phyloP scores from a whole-genome alignment of 1,284 basidiomycete species.

The Hymenochaete sp. region DNA sequence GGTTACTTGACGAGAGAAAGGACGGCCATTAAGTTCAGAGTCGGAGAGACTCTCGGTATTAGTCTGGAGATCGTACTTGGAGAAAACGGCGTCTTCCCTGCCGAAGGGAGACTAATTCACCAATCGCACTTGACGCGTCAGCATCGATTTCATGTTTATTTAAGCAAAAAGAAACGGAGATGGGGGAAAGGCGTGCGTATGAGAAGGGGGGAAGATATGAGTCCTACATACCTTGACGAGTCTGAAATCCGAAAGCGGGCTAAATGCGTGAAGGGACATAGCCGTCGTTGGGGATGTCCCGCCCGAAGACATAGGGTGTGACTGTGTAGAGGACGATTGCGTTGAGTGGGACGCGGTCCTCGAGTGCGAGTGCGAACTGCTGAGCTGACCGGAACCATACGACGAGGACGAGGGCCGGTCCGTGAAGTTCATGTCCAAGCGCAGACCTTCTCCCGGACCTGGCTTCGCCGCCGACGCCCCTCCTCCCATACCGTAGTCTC shows the following conservation, averaged over 20 bases:
- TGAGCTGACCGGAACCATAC: constrained; percentile 14
- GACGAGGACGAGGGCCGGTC: constrained; percentile 8
- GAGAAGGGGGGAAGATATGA: not conserved
- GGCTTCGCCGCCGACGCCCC: no score
- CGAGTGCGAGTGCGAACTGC: constrained; percentile 14
- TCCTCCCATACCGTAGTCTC: no score
- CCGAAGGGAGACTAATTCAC: constrained; percentile 3
- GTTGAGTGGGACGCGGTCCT: constrained; percentile 15
- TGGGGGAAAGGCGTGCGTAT: not conserved
- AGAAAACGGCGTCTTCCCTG: constrained; percentile 2
- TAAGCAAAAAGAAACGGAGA: not conserved
- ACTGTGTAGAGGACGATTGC: constrained; percentile 13
- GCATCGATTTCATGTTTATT: no score
- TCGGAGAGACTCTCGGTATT: constrained; percentile 13
- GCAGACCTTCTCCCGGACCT: constrained; percentile 10
- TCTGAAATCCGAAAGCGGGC: constrained; percentile 3
- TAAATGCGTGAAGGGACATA: constrained; percentile 7
- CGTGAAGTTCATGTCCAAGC: constrained; percentile 18
- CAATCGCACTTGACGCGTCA: not conserved
- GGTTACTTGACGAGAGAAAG: constrained; percentile 13
- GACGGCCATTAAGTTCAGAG: constrained; percentile 10
- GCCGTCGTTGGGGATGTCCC: constrained; percentile 8
- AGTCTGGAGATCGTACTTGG: constrained; percentile 7
- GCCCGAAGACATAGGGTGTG: constrained; percentile 5
- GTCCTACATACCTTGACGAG: not conserved